Percentiles rank a stretch among this genome's conserved stretches.
Conservation (phyloP, 139 green algal genomes). For the Marvania coccoides region DNA sequence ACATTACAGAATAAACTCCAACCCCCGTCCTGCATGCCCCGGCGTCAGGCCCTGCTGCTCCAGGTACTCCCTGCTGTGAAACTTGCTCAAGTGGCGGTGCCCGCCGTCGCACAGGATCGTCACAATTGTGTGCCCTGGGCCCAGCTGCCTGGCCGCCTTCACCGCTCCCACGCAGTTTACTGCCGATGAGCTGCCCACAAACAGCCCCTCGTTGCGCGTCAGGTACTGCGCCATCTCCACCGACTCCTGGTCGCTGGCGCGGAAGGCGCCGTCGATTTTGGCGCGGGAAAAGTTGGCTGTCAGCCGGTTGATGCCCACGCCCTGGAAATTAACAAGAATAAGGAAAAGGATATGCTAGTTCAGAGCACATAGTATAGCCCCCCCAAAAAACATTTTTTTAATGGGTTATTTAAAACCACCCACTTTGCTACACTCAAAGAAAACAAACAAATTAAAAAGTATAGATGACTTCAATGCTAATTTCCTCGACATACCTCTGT, state of each 20-base stretch:
- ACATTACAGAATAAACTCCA: slow-evolving; percentile 56
- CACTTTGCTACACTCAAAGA: too few relatives aligned
- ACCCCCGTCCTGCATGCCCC: background rate
- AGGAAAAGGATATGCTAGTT: too few relatives aligned
- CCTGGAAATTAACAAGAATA: too few relatives aligned
- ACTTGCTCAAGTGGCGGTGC: slow-evolving; percentile 79
- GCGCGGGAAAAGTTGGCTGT: slow-evolving; percentile 83
- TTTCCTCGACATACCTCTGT: too few relatives aligned
- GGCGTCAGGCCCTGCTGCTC: slow-evolving; percentile 29
- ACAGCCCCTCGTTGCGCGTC: slow-evolving; percentile 84
- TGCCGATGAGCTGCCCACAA: slow-evolving; percentile 74
- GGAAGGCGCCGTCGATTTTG: slow-evolving; percentile 67
- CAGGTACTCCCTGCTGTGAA: slow-evolving; percentile 79
- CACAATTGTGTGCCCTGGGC: slow-evolving; percentile 79
- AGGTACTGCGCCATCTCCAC: slow-evolving; percentile 81
- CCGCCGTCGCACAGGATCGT: slow-evolving; percentile 90
- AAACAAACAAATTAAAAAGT: too few relatives aligned
- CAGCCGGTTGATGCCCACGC: slow-evolving; percentile 90
- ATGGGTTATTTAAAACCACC: too few relatives aligned
- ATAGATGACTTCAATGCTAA: too few relatives aligned
- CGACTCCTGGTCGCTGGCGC: slow-evolving; percentile 65
- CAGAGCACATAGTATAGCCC: too few relatives aligned
- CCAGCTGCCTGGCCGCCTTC: slow-evolving; percentile 70
- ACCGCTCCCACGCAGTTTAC: slow-evolving; percentile 90
- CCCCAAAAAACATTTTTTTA: too few relatives aligned